phyloP scores from a whole-genome alignment of 345 rosid species.

The Aquilaria malaccensis region DNA sequence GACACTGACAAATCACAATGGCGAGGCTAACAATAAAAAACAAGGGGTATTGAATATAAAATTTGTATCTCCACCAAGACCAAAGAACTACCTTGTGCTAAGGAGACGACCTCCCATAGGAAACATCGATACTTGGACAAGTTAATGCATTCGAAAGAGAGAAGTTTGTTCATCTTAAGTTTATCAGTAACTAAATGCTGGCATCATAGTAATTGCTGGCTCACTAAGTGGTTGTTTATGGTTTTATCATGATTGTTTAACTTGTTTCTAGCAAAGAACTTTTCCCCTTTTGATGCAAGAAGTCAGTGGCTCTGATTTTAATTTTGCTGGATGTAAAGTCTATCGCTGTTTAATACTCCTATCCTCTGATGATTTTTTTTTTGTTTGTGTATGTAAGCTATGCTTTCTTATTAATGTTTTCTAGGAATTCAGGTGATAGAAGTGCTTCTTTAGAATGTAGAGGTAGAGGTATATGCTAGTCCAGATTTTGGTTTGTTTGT shows the following conservation, averaged over 20 bases:
- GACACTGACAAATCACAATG: no score
- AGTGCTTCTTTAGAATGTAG: slow-evolving; percentile 33
- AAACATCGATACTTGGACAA: slow-evolving; percentile 28
- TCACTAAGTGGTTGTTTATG: neutral
- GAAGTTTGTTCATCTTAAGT: slow-evolving; percentile 37
- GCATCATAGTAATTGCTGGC: slow-evolving; percentile 35
- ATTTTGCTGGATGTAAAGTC: slow-evolving; percentile 45
- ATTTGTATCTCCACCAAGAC: slow-evolving; percentile 29
- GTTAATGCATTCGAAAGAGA: slow-evolving; percentile 43
- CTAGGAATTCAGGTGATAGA: slow-evolving; percentile 37
- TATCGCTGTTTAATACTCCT: neutral
- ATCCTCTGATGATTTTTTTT: neutral
- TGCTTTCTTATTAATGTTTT: slow-evolving; percentile 4
- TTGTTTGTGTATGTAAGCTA: neutral
- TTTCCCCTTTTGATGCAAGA: slow-evolving; percentile 24
- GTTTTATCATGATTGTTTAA: neutral
- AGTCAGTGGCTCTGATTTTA: slow-evolving; percentile 22
- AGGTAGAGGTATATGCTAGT: slow-evolving; percentile 14
- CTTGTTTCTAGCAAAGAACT: neutral
- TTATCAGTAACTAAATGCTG: slow-evolving; percentile 32
- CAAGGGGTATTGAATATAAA: no score
- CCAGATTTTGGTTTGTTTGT: slow-evolving; percentile 30
- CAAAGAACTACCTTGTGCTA: slow-evolving; percentile 18
- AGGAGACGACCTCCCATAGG: slow-evolving; percentile 10
- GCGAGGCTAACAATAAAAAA: no score